These are phyloP conservation scores for Boletus fagicola DNA, from an alignment of 768 basidiomycete genomes.

Conservation along the genomic window DNA sequence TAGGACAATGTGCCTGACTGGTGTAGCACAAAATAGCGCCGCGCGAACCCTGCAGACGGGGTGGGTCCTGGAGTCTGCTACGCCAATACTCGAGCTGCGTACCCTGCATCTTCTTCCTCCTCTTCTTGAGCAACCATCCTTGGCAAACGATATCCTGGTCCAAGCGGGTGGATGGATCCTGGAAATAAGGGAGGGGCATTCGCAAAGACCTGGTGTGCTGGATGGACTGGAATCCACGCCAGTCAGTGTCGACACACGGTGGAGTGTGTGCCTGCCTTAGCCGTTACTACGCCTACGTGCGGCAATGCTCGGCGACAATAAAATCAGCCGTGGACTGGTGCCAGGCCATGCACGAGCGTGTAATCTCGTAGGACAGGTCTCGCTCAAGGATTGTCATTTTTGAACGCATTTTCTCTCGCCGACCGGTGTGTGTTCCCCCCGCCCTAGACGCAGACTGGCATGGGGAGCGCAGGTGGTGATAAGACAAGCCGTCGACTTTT, in stretches of 20 bases:
- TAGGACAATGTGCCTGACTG: slow-evolving; percentile 72
- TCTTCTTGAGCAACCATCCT: slow-evolving; percentile 86
- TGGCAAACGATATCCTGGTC: slow-evolving; percentile 44
- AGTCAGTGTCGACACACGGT: not conserved
- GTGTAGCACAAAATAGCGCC: slow-evolving; percentile 73
- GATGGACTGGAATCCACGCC: slow-evolving; percentile 1
- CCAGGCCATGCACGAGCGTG: not conserved
- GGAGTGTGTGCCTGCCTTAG: not conserved
- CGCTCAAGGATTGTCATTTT: not conserved
- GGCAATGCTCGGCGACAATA: slow-evolving; percentile 14
- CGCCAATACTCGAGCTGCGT: slow-evolving; percentile 8
- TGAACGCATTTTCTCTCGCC: slow-evolving; percentile 13
- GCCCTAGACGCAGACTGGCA: not conserved
- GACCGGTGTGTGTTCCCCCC: not conserved
- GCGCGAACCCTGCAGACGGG: slow-evolving; percentile 64
- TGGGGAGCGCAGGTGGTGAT: not conserved
- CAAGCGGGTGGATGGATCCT: slow-evolving; percentile 3
- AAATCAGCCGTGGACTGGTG: not conserved
- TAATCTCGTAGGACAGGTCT: slow-evolving; percentile 4
- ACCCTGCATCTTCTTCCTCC: slow-evolving; percentile 89
- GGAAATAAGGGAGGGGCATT: slow-evolving; percentile 18
- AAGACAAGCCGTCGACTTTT: not conserved
- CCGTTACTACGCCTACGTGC: not conserved
- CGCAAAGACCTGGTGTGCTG: not conserved
- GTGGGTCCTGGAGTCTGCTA: not conserved